These are phyloP conservation scores for Cubamyces sp. DNA, from an alignment of 768 basidiomycete genomes.

Conservation along the genomic window DNA sequence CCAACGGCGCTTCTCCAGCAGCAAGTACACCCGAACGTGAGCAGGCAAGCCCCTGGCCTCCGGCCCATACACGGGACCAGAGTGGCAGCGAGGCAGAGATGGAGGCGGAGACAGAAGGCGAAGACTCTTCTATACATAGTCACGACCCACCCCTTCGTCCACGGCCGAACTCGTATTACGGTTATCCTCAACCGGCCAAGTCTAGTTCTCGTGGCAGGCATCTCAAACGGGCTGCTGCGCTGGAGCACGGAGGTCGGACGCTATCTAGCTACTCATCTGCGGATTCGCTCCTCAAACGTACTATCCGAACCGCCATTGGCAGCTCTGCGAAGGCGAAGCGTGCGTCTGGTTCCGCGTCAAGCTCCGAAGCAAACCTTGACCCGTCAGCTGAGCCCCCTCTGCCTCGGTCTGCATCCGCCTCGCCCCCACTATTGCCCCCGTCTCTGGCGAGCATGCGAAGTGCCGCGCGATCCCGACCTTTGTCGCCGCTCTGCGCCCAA, in stretches of 20 bases:
- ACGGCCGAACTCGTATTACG: conserved; percentile 3
- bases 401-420: conserved; percentile 11
- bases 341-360: conserved; percentile 12
- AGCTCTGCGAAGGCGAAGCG: conserved; percentile 7
- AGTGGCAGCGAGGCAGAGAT: conserved; percentile 16
- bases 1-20: background rate
- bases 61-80: background rate
- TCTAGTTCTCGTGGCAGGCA: conserved; percentile 1
- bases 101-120: conserved; percentile 4
- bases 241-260: conserved; percentile 12
- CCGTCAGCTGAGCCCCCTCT: background rate
- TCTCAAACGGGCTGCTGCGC: background rate
- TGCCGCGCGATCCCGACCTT: conserved; percentile 5
- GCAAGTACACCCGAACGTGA: conserved; percentile 7
- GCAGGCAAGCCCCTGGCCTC: background rate
- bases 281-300: conserved; percentile 31
- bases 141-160: conserved; percentile 1
- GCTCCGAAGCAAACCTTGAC: conserved; percentile 9
- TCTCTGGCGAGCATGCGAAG: conserved; percentile 18
- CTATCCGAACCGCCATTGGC: conserved; percentile 24
- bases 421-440: conserved; percentile 18
- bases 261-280: conserved; percentile 34
- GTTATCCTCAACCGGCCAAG: background rate
- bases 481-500: conserved; percentile 19
- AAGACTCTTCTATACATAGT: conserved; percentile 17